Evolutionary conservation across 2,329 filamentous ascomycete species (phyloP).

Genomic region (Colletotrichum gigasporum): DNA sequence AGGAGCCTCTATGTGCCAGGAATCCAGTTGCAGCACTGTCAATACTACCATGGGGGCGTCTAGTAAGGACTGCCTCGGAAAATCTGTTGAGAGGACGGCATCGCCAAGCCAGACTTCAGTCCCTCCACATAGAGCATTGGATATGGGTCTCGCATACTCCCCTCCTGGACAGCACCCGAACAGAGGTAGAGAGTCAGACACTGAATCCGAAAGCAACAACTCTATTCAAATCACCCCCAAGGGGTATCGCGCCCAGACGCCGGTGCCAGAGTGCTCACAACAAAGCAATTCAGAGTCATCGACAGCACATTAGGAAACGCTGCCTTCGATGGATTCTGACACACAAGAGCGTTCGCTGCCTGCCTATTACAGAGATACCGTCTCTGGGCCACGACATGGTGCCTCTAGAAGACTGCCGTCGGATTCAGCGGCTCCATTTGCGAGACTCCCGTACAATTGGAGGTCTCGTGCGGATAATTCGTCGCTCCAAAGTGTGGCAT

Average conservation of each 20-base stretch:
- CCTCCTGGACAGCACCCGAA: too few relatives aligned
- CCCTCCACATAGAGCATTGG: too few relatives aligned
- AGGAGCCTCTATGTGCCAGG: too few relatives aligned
- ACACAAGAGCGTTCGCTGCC: background rate
- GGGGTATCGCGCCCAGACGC: background rate
- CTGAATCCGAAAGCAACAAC: background rate
- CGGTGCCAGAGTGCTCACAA: background rate
- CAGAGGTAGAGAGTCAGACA: background rate
- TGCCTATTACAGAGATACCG: too few relatives aligned
- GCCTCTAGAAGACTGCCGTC: background rate
- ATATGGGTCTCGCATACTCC: too few relatives aligned
- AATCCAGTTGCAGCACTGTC: too few relatives aligned
- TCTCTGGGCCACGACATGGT: background rate
- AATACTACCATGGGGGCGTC: too few relatives aligned
- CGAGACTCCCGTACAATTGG: background rate
- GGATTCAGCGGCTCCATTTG: too few relatives aligned
- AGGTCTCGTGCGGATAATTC: background rate
- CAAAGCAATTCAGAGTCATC: background rate
- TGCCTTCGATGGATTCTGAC: background rate
- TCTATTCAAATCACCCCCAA: constrained; percentile 24
- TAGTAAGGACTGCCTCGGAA: too few relatives aligned
- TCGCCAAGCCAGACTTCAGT: too few relatives aligned
- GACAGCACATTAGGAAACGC: constrained; percentile 7
- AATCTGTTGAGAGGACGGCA: too few relatives aligned
- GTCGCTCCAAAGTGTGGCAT: constrained; percentile 15